Base-by-base conservation (phyloP, 2,329 filamentous ascomycete genomes). In the Plectosphaerella plurivora region DNA sequence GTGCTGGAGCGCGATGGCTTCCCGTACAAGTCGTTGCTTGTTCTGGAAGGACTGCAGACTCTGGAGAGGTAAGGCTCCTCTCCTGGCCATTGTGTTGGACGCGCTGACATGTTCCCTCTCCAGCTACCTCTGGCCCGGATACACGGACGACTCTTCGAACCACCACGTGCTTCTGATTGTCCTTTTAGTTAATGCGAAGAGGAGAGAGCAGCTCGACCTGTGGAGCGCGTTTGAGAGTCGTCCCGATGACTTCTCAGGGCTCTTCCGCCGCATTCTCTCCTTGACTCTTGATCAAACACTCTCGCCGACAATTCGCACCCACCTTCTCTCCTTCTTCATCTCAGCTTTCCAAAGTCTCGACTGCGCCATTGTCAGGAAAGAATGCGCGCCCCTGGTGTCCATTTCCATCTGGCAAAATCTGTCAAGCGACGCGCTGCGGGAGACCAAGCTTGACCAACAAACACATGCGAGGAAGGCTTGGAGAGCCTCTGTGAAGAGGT, bases 351-450 rank as follows among this genome's bases (percentile, higher is more conserved):
- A 97, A 68, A 97, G 91, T 46, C 78, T 99, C 33, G 95, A 99
- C 67, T 92, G 86, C 65, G 82, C 83, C 37, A 82, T 96, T 52
- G 89, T 99, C 48, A 86, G 94, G 57, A 97, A 97, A 68, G 94
- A 99, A 75, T 97, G 94, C 69, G 94, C 93, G 7, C 91, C 95
- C 2, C 75, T 99, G 49, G 93, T 99, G 18, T 94, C 91, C 12
- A 96, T 99, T 61, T 87, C 89, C 1, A 91, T 94, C 61, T 99
- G 94, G 94, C 90, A 97, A 63, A 95, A 96, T 65, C 73, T 99
- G 37, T 88, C 89, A 28, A 88, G 82, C 52, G 91, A 95, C 35
- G 78, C 81, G 53, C 82, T 85, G 57, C 83, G 91, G 59, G 89
- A 96, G 51, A 74, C 75, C 35, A 82, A 85, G 51, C 78, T 99